Conservation (phyloP, 2,329 filamentous ascomycete genomes). For the Diaporthe caulivora region DNA sequence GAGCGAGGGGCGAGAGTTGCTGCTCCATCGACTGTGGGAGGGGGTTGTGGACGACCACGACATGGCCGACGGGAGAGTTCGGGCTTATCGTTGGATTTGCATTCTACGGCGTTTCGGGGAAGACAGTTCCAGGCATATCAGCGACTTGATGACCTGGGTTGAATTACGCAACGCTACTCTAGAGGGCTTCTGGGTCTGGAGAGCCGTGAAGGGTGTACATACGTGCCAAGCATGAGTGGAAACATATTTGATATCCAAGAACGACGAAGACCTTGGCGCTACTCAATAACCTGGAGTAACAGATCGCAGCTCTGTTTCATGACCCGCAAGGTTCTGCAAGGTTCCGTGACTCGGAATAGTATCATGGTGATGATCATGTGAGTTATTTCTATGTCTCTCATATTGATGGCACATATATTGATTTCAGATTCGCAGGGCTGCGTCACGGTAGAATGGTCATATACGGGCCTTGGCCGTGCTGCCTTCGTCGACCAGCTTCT, state of each 20-base stretch:
- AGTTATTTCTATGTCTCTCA: not conserved
- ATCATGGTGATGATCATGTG: not conserved
- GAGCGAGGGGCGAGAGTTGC: not conserved
- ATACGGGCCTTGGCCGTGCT: constrained; percentile 37
- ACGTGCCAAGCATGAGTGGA: not conserved
- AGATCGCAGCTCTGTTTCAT: not conserved
- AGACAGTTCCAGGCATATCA: constrained; percentile 23
- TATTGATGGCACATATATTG: not conserved
- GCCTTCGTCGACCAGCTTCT: constrained; percentile 49
- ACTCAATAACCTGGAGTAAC: not conserved
- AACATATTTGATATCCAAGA: constrained; percentile 18
- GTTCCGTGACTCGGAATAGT: not conserved
- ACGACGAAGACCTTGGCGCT: not conserved
- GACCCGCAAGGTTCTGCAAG: too few relatives aligned
- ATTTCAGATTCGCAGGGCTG: not conserved
- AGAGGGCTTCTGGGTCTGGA: constrained; percentile 1
- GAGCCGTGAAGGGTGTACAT: not conserved
- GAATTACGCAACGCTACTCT: constrained; percentile 22
- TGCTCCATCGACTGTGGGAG: not conserved
- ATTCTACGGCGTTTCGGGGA: constrained; percentile 19
- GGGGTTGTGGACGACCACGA: not conserved
- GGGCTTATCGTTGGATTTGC: not conserved
- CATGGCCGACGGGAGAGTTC: not conserved
- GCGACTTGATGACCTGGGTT: constrained; percentile 20
- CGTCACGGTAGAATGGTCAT: not conserved